These are phyloP conservation scores for Daedaleopsis sinensis DNA, from an alignment of 768 basidiomycete species.

Conservation along the genomic window DNA sequence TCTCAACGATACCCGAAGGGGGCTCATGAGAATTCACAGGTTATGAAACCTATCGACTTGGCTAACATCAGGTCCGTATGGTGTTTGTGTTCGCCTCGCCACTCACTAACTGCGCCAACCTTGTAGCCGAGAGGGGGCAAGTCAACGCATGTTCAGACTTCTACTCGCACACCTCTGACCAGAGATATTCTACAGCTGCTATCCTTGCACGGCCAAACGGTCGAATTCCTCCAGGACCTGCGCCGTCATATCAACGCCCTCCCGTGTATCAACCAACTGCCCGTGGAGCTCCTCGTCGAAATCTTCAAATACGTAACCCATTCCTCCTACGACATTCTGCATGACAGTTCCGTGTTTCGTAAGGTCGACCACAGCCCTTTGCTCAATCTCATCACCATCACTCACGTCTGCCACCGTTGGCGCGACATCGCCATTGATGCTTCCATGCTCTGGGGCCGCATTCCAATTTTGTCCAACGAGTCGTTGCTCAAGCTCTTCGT, in stretches of 20 bases:
- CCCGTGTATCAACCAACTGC: not conserved
- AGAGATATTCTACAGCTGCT: not conserved
- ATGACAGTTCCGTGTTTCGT: not conserved
- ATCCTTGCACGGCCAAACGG: not conserved
- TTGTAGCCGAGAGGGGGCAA: not conserved
- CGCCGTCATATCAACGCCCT: not conserved
- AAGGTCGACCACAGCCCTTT: not conserved
- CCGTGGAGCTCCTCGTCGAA: not conserved
- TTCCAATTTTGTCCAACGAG: not conserved
- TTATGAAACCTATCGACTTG: not conserved
- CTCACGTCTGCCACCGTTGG: not conserved
- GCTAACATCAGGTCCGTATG: not conserved
- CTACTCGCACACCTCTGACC: not conserved
- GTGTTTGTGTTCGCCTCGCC: not conserved
- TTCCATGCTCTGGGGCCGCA: not conserved
- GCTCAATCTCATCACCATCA: not conserved
- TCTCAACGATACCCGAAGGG: not conserved
- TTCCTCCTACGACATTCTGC: not conserved
- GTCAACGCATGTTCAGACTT: not conserved
- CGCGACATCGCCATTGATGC: not conserved
- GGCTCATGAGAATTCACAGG: not conserved
- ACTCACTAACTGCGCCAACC: not conserved
- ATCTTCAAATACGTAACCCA: not conserved
- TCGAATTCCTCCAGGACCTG: not conserved
- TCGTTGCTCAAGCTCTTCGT: not conserved